These are phyloP conservation scores for Hygrocybe coccinea DNA, from an alignment of 768 basidiomycete species.

Conservation along the genomic window DNA sequence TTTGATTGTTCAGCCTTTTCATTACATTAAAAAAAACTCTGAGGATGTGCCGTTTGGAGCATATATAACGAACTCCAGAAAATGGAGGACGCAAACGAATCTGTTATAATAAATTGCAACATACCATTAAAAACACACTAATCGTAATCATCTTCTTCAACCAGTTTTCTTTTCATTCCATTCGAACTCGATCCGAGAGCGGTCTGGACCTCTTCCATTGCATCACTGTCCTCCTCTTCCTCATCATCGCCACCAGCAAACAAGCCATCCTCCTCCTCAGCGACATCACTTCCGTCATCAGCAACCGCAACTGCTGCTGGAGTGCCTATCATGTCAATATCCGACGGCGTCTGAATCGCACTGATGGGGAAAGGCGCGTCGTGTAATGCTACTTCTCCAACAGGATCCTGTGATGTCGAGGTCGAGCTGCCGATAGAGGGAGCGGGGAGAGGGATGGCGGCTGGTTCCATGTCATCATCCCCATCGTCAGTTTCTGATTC, in stretches of 20 bases:
- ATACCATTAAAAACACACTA: conserved; percentile 28
- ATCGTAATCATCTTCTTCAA: conserved; percentile 87
- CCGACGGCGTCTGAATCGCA: conserved; percentile 60
- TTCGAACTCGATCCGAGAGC: conserved; percentile 42
- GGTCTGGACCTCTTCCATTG: conserved; percentile 74
- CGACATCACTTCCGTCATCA: conserved; percentile 65
- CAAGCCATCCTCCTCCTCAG: conserved; percentile 70
- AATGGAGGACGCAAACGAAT: too few species aligned
- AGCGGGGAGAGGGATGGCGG: conserved; percentile 42
- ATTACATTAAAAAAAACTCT: too few species aligned
- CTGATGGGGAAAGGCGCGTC: conserved; percentile 57
- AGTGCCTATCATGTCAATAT: conserved; percentile 59
- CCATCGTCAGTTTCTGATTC: conserved; percentile 66
- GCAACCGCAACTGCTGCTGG: conserved; percentile 33
- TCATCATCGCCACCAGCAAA: conserved; percentile 74
- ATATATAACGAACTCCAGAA: too few species aligned
- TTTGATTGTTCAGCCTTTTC: not conserved
- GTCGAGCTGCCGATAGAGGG: conserved; percentile 18
- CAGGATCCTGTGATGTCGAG: conserved; percentile 31
- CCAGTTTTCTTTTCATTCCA: conserved; percentile 71
- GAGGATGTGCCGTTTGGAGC: too few species aligned
- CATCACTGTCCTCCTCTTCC: conserved; percentile 68
- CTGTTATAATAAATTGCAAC: too few species aligned
- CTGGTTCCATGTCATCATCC: conserved; percentile 64
- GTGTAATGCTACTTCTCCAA: conserved; percentile 24